Conservation (phyloP, 495 filamentous ascomycete genomes). For the Filosporella fistucella region DNA sequence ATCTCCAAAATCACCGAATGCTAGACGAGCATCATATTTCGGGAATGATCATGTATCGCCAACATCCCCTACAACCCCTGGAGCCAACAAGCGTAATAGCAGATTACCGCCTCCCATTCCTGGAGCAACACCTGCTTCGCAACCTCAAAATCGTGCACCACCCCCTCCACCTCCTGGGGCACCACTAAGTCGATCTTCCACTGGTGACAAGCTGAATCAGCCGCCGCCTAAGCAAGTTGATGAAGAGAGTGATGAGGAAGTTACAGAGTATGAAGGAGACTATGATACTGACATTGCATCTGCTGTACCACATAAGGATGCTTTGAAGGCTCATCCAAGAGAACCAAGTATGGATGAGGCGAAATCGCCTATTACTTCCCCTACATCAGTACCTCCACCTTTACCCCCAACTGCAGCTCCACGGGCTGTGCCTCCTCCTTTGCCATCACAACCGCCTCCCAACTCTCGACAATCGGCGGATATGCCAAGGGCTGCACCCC, state of each 20-base stretch:
- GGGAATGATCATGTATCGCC: constrained; percentile 34
- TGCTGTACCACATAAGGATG: constrained; percentile 84
- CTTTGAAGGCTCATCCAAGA: constrained; percentile 74
- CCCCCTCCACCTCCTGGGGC: constrained; percentile 72
- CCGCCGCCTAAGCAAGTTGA: constrained; percentile 33
- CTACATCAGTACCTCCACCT: constrained; percentile 49
- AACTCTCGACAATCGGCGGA: constrained; percentile 52
- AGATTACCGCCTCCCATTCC: constrained; percentile 45
- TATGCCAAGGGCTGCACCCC: constrained; percentile 64
- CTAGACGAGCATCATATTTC: constrained; percentile 48
- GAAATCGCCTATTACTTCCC: constrained; percentile 36
- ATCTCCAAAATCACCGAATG: constrained; percentile 49
- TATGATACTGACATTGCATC: constrained; percentile 98
- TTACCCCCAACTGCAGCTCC: constrained; percentile 45
- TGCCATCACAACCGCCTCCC: constrained; percentile 26
- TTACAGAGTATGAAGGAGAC: constrained; percentile 95
- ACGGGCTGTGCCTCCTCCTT: constrained; percentile 44
- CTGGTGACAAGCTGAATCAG: constrained; percentile 46
- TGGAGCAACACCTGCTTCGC: constrained; percentile 44
- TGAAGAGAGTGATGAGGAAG: constrained; percentile 69
- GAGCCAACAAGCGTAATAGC: constrained; percentile 46
- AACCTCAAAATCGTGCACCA: constrained; percentile 59
- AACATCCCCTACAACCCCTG: constrained; percentile 40
- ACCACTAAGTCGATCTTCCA: constrained; percentile 54
- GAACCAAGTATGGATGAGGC: constrained; percentile 66